A percentile compares a stretch with the other conserved stretches of the same genome.
Conservation (phyloP, 225 moss, liverwort and hornwort species). For the Polytrichum commune region DNA sequence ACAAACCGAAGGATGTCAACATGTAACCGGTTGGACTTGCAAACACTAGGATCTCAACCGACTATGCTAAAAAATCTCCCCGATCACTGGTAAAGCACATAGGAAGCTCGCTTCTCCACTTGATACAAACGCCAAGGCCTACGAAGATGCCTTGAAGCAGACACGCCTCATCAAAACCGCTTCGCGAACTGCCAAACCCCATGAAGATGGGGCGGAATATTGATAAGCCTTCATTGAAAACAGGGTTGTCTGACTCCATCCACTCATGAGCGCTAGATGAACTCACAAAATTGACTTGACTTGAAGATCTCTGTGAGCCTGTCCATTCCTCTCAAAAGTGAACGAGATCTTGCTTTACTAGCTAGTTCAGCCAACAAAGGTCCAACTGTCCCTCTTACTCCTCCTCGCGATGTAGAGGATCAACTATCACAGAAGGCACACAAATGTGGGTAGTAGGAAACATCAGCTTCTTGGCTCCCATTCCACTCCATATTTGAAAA, state of each 20-base stretch:
- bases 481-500: neutral
- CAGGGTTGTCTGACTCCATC: neutral
- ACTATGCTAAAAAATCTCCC: no score
- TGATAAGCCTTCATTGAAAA: neutral
- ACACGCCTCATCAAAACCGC: neutral
- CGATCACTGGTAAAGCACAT: no score
- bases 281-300: neutral
- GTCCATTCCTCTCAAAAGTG: neutral
- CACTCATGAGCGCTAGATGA: neutral
- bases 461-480: neutral
- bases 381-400: neutral
- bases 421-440: neutral
- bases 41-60: no score
- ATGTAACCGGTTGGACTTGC: no score
- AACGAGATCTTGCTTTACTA: neutral
- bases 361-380: neutral
- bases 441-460: neutral
- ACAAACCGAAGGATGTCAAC: no score
- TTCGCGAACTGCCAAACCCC: neutral
- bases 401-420: neutral
- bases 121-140: neutral
- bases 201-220: neutral
- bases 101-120: neutral
- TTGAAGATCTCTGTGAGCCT: neutral
- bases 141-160: neutral